These are phyloP conservation scores for Candida krabiensis DNA, from an alignment of 805 yeast species.

Conservation along the genomic window DNA sequence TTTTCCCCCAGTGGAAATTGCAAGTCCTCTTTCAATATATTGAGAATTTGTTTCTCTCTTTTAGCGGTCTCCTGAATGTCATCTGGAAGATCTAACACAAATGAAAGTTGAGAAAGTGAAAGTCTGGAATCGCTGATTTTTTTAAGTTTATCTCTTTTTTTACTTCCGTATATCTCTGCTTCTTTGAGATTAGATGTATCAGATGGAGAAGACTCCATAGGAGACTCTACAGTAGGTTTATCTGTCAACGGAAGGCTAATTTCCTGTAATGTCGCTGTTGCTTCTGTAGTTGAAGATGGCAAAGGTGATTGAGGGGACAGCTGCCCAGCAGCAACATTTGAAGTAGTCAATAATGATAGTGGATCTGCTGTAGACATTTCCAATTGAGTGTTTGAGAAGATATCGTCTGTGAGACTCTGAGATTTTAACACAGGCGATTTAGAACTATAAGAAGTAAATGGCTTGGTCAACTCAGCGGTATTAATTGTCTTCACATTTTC, in stretches of 20 bases:
- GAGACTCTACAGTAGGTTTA: not conserved
- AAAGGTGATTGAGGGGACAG: not conserved
- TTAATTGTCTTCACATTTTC: slow-evolving; percentile 21
- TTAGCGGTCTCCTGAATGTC: slow-evolving; percentile 54
- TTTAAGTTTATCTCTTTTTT: slow-evolving; percentile 19
- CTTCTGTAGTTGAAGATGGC: not conserved
- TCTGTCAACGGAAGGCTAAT: not conserved
- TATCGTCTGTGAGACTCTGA: slow-evolving; percentile 11
- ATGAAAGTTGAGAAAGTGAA: slow-evolving; percentile 55
- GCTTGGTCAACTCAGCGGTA: slow-evolving; percentile 23
- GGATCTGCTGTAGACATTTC: slow-evolving; percentile 8
- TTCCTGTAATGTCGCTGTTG: too few relatives aligned
- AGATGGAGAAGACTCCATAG: not conserved
- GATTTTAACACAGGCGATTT: slow-evolving; percentile 22
- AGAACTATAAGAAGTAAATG: slow-evolving; percentile 7
- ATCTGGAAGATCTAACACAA: slow-evolving; percentile 47
- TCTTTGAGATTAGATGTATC: not conserved
- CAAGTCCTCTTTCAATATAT: slow-evolving; percentile 53
- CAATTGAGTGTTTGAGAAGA: slow-evolving; percentile 6
- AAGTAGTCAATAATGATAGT: slow-evolving; percentile 3
- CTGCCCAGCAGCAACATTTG: slow-evolving; percentile 1
- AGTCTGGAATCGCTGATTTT: slow-evolving; percentile 50
- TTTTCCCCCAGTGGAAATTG: slow-evolving; percentile 73
- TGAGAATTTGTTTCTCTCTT: slow-evolving; percentile 53
- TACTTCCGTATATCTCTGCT: not conserved